These are phyloP conservation scores for Pezicula carpinea DNA, from an alignment of 2,329 filamentous ascomycete genomes.

Conservation along the genomic window DNA sequence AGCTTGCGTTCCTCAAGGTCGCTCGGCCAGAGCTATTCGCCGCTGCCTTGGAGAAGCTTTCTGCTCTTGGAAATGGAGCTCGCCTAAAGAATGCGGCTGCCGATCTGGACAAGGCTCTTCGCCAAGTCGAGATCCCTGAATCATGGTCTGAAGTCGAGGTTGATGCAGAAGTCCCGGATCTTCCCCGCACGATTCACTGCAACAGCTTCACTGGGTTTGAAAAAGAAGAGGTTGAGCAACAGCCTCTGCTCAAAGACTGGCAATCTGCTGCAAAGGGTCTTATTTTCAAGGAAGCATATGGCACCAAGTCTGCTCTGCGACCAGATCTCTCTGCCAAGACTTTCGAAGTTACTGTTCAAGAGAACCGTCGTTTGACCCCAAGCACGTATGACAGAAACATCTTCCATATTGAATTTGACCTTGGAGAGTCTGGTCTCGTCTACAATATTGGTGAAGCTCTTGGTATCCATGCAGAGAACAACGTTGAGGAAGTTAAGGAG, in stretches of 20 bases:
- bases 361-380: conserved; percentile 91
- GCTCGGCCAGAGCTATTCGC: conserved; percentile 62
- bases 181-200: conserved; percentile 61
- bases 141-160: conserved; percentile 71
- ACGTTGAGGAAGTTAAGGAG: conserved; percentile 68
- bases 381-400: conserved; percentile 92
- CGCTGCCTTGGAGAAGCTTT: conserved; percentile 62
- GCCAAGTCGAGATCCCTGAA: conserved; percentile 69
- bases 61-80: conserved; percentile 47
- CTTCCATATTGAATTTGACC: conserved; percentile 99
- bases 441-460: conserved; percentile 98
- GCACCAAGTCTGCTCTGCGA: conserved; percentile 66
- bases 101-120: conserved; percentile 64
- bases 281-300: conserved; percentile 91
- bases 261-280: conserved; percentile 81
- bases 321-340: conserved; percentile 87
- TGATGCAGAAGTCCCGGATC: conserved; percentile 47
- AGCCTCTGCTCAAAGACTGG: conserved; percentile 69
- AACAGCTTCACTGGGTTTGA: conserved; percentile 82
- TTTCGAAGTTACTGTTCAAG: conserved; percentile 82
- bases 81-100: conserved; percentile 55
- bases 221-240: conserved; percentile 67
- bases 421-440: conserved; percentile 83
- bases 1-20: conserved; percentile 79
- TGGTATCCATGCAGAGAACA: conserved; percentile 93